phyloP scores from a whole-genome alignment of 2,329 filamentous ascomycete species.

The Paraphoma sp. region DNA sequence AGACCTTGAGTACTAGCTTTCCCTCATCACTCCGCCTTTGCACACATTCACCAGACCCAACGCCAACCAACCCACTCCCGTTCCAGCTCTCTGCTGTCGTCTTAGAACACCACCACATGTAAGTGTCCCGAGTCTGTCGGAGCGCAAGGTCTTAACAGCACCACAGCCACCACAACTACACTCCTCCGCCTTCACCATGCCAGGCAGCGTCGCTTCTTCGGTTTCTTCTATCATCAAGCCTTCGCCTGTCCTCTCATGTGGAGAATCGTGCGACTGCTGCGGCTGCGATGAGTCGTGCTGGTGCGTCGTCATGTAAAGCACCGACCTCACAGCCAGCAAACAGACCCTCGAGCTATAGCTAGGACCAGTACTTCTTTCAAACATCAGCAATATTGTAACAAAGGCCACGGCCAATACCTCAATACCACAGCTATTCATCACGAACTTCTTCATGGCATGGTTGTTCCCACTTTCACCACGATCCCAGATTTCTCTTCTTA shows the following conservation, averaged over 20 bases:
- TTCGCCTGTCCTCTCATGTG: conserved; percentile 41
- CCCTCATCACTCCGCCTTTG: background rate
- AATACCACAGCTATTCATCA: too few species aligned
- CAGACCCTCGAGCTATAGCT: background rate
- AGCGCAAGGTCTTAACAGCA: background rate
- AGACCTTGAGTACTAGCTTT: too few species aligned
- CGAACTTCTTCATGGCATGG: too few species aligned
- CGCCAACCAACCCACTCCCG: background rate
- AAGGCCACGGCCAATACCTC: too few species aligned
- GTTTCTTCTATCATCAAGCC: conserved; percentile 48
- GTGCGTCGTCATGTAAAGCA: conserved; percentile 42
- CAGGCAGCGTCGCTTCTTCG: conserved; percentile 41
- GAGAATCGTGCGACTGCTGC: conserved; percentile 48
- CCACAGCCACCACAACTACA: background rate
- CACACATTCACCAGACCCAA: background rate
- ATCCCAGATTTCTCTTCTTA: too few species aligned
- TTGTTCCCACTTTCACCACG: too few species aligned
- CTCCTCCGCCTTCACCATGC: conserved; percentile 30
- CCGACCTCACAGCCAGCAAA: background rate
- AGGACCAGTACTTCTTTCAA: background rate
- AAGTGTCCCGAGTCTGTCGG: background rate
- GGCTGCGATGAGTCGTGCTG: conserved; percentile 48
- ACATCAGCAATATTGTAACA: background rate
- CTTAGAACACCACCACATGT: background rate
- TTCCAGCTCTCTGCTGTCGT: background rate